Base-by-base conservation (phyloP, 176 grass and related monocot genomes). In the Rhipidocladum racemiflorum region DNA sequence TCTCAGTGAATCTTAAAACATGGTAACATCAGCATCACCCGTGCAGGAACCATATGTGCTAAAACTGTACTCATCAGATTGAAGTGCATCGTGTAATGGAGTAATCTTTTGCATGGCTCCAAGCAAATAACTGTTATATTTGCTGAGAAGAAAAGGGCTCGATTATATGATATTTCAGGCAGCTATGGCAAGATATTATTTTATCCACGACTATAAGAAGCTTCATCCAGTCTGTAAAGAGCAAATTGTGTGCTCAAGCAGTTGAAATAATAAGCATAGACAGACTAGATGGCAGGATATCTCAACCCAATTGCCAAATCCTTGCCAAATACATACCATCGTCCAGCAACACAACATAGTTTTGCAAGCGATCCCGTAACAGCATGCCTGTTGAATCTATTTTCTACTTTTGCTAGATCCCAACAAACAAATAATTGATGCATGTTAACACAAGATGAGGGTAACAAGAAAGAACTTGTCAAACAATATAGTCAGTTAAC, bases 381-480 rank as follows among this genome's bases (percentile, higher is more conserved):
- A 50, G 13, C 65, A 48, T 20, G 29, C 57, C 73, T 30, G 77
- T 77, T 54, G 51, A 81, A 70, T 25, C 65, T 71, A 75, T 44
- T 89, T 81, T 77, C 74, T 84, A 79, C 45, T 72, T 40, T 51
- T 6, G 28, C 72, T 61, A 34, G 56, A 64, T 65, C 51, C 38
- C 71, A 55, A 82, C 48, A 67, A 85, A 77, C 42, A 67, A 68
- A 54, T 21, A 55, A 42, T 20, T 60, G 35, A 50, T 27, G 20
- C 15, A 69, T 10, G 79, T 39, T 6, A 17, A 70, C 61, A 38
- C 43, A 72, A 38, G 67, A 73, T 29, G n/a, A 5, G 6, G 9
- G 42, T n/a, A 61, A 43, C 62, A 39, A 7, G n/a, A 38, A 82
- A 56, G 46, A 46, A 32, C 35, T 9, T 73, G 82, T 7, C 25